Percentiles rank a stretch among this genome's conserved stretches.
phyloP scores from a whole-genome alignment of 2,329 filamentous ascomycete species.

The Sarocladium kiliense region DNA sequence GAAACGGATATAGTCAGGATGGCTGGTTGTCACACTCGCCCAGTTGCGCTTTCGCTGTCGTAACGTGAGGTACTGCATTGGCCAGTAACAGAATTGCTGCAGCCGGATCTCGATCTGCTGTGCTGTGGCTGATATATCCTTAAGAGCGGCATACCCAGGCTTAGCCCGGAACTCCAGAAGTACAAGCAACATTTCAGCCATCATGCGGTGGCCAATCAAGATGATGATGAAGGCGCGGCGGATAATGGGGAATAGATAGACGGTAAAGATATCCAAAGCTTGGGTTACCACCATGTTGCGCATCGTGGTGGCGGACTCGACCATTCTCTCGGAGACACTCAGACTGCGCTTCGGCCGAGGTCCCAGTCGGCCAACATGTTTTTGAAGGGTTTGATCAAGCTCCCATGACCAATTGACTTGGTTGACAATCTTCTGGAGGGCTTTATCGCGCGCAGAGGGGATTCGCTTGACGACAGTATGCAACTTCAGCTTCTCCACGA shows the following conservation, averaged over 20 bases:
- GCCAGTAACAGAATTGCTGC: conserved; percentile 99
- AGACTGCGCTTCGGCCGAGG: conserved; percentile 75
- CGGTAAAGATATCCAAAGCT: conserved; percentile 64
- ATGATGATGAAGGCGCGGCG: conserved; percentile 69
- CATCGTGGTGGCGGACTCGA: conserved; percentile 84
- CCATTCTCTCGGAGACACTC: conserved; percentile 90
- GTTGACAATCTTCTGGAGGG: conserved; percentile 75
- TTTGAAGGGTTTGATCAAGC: conserved; percentile 77
- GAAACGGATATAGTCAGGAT: conserved; percentile 97
- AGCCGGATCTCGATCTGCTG: conserved; percentile 96
- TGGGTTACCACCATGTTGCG: conserved; percentile 68
- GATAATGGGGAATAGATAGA: conserved; percentile 75
- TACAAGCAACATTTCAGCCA: conserved; percentile 72
- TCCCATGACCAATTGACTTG: conserved; percentile 97
- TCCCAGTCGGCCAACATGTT: conserved; percentile 81
- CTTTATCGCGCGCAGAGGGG: conserved; percentile 76
- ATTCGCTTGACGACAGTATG: conserved; percentile 78
- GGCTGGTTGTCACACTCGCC: conserved; percentile 91
- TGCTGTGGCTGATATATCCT: conserved; percentile 92
- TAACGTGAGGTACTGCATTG: conserved; percentile 88
- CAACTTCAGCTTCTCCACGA: conserved; percentile 81
- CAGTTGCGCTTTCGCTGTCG: conserved; percentile 87
- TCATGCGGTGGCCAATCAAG: conserved; percentile 72
- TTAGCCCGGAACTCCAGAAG: conserved; percentile 81
- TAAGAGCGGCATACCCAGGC: conserved; percentile 76